Evolutionary conservation across 2,329 filamentous ascomycete species (phyloP), one percentile per base, ranked within the genome.

Genomic region (Helotiales sp.): DNA sequence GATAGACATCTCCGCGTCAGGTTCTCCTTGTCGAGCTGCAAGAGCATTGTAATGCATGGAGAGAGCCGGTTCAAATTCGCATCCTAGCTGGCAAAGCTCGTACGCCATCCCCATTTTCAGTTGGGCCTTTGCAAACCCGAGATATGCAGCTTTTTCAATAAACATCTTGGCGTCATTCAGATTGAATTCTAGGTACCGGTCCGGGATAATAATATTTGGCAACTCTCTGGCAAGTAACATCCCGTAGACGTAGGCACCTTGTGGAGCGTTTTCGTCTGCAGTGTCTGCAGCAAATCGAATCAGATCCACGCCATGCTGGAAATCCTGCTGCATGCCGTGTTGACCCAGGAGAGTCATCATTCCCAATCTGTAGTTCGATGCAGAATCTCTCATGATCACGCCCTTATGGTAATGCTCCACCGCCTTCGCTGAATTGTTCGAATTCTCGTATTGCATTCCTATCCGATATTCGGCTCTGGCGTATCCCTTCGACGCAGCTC

Each of bases 291-390:
- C 93, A 67, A 87, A 85, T 73, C 88, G 89, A 75, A 99, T 96
- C 74, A 97, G 85, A 72, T 96, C 90, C 43, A 98, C 82, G 1
- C 93, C 96, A 64, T 83, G 85, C 45, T 86, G 82, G 75, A 88
- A 95, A 77, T 98, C 93, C 78, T 96, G 94, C 47, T 83, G 86
- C 79, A 97, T 93, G 58, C 93, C 93, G 78, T 97, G 93, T 81
- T 99, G 96, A 30, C 96, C 96, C 63, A 98, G 86, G 61, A 99
- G 83, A 67, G 92, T 94, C 91, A 99, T 97, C 96, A 99, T 99
- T 66, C 96, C 96, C 73, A 99, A 83, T 67, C 96, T 89, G 81
- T 94, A 87, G 66, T 83, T 91, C 5, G 93, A 94, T 3, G 96
- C 96, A 17, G 96, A 97, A 80, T 99, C 96, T 26, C 90, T 89